A percentile compares a stretch with the other conserved stretches of the same genome.
These are phyloP conservation scores for Juglanconis oblonga DNA, from an alignment of 2,329 filamentous ascomycete genomes.

Conservation along the genomic window DNA sequence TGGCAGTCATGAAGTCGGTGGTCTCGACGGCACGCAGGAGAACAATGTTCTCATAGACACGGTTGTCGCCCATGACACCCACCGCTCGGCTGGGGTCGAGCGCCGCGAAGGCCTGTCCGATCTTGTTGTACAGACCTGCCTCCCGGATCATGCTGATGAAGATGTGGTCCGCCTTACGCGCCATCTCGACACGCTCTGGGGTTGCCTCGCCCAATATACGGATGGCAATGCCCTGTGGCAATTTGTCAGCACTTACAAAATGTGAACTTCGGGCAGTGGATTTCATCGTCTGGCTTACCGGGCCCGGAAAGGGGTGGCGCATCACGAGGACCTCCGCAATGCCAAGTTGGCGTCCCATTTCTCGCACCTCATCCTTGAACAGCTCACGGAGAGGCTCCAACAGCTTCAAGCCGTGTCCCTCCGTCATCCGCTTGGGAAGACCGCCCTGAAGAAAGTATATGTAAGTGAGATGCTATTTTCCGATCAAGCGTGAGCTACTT, in stretches of 20 bases:
- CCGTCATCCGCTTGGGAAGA: slow-evolving; percentile 5
- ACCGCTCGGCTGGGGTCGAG: slow-evolving; percentile 41
- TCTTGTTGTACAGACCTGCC: slow-evolving; percentile 68
- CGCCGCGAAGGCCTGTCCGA: slow-evolving; percentile 45
- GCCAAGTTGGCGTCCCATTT: slow-evolving; percentile 64
- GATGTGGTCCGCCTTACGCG: slow-evolving; percentile 72
- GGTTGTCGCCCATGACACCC: slow-evolving; percentile 59
- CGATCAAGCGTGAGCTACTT: background rate
- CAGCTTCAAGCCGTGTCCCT: slow-evolving; percentile 44
- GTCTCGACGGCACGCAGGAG: slow-evolving; percentile 45
- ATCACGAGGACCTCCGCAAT: slow-evolving; percentile 74
- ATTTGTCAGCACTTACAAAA: background rate
- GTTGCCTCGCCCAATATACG: slow-evolving; percentile 84
- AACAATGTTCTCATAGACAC: slow-evolving; percentile 46
- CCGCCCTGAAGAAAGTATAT: background rate
- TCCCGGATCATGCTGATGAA: slow-evolving; percentile 74
- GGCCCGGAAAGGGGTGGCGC: slow-evolving; percentile 73
- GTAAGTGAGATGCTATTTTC: background rate
- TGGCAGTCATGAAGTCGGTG: slow-evolving; percentile 71
- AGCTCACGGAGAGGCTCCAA: slow-evolving; percentile 78
- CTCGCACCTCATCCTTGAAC: slow-evolving; percentile 82
- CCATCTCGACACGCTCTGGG: slow-evolving; percentile 73
- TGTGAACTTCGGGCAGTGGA: background rate
- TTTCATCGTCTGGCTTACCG: background rate
- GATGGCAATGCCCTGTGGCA: slow-evolving; percentile 59